A percentile compares a stretch with the other conserved stretches of the same genome.
Evolutionary conservation across 306 rosid genomes (phyloP).

Genomic region (Dicorynia guianensis): DNA sequence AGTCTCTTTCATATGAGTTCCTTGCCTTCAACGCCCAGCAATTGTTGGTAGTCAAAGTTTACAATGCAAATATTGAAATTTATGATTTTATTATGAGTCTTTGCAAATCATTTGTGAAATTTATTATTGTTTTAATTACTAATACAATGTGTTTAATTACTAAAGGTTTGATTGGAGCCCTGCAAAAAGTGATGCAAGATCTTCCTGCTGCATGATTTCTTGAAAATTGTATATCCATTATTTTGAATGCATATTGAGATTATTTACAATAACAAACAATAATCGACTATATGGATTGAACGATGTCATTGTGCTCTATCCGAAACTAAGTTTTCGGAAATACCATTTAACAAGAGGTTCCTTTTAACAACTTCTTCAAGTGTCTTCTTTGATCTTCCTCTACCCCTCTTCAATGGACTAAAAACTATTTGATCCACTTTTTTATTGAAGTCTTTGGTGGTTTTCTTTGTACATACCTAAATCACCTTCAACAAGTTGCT

Average conservation of each 20-base stretch:
- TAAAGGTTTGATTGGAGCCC: slow-evolving; percentile 10
- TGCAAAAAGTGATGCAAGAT: slow-evolving; percentile 16
- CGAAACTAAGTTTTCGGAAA: too few species aligned
- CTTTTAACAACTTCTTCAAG: too few species aligned
- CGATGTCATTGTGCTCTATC: too few species aligned
- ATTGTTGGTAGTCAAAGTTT: slow-evolving; percentile 9
- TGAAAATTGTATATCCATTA: slow-evolving; percentile 13
- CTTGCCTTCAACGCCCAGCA: slow-evolving; percentile 7
- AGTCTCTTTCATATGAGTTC: slow-evolving; percentile 22
- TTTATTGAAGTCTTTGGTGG: too few species aligned
- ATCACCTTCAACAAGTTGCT: too few species aligned
- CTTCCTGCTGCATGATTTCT: background rate
- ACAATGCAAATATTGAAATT: slow-evolving; percentile 3
- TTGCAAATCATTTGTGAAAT: slow-evolving; percentile 9
- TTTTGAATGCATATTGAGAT: slow-evolving; percentile 6
- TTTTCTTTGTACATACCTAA: too few species aligned
- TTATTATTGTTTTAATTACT: slow-evolving; percentile 30
- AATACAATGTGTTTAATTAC: background rate
- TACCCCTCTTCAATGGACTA: too few species aligned
- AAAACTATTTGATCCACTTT: too few species aligned
- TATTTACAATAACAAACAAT: too few species aligned
- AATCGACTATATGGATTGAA: too few species aligned
- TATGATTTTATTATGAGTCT: slow-evolving; percentile 8
- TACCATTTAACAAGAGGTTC: too few species aligned
- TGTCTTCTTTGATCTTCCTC: too few species aligned